Base-by-base conservation (phyloP, 108 stramenopile species). In the Discostella pseudostelligera region DNA sequence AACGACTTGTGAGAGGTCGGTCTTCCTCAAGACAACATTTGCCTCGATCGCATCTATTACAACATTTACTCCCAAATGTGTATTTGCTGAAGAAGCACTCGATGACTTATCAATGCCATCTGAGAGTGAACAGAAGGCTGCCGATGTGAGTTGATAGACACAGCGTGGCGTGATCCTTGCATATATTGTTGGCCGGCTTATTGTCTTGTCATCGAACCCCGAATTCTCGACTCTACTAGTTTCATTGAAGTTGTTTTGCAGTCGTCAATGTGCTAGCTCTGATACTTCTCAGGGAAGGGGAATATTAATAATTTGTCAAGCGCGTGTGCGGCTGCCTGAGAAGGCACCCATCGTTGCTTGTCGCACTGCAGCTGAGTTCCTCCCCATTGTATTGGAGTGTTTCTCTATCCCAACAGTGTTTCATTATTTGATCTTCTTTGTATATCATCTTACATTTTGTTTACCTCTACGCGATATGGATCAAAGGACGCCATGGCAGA, bases 351-450 rank as follows among this genome's bases (percentile, higher is more conserved):
- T 29, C 35, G 45, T 67, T 43, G 50, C 65, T 47, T 9, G 26
- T 50, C 25, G 74, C 64, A 36, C 69, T 62, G 84, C 63, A 75
- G 90, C 90, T 92, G 90, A 92, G 90, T 55, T 65, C 80, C 68
- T 66, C 78, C 78, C 67, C 49, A 21, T 56, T 69, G n/a, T n/a
- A 21, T 58, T 80, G 77, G 82, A 70, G 67, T 67, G 64, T 50
- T 62, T 71, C 84, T 92, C 88, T 88, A 89, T 92, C 91, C 88
- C 91, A 92, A 83, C 74, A 63, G 70, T 79, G 79, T 55, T 42
- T 80, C 78, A 88, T 69, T 40, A 22, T 59, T 49, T 67, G 48
- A 36, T 42, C 8, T 35, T 49, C 14, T 12, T 36, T 29, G 10
- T 48, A 12, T 43, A 37, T 43, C 16, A 11, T 36, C 37, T 55